Evolutionary conservation across 1,284 basidiomycete genomes (phyloP).

Genomic region (Cutaneotrichosporon sp.): DNA sequence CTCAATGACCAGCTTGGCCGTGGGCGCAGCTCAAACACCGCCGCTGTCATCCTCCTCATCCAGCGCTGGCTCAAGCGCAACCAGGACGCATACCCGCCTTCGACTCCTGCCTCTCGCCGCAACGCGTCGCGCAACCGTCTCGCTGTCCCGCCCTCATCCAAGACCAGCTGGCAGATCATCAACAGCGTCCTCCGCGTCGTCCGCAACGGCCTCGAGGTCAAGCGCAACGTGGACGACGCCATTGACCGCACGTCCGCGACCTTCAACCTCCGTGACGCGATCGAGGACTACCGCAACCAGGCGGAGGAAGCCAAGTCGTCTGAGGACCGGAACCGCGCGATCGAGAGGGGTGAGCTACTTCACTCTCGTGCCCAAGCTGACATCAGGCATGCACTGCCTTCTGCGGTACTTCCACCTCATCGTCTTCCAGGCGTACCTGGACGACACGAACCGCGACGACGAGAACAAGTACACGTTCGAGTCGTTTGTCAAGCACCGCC

Average conservation of each 20-base stretch:
- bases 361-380: not conserved
- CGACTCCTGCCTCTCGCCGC: slow-evolving; percentile 17
- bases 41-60: slow-evolving; percentile 83
- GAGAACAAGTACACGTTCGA: slow-evolving; percentile 75
- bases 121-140: slow-evolving; percentile 20
- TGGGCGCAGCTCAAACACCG: slow-evolving; percentile 88
- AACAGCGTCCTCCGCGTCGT: slow-evolving; percentile 83
- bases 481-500: slow-evolving; percentile 74
- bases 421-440: slow-evolving; percentile 91
- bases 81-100: slow-evolving; percentile 16
- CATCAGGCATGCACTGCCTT: slow-evolving; percentile 73
- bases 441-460: slow-evolving; percentile 81
- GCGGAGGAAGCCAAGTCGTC: slow-evolving; percentile 79
- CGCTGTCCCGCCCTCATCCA: slow-evolving; percentile 23
- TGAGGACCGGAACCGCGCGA: slow-evolving; percentile 64
- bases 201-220: slow-evolving; percentile 82
- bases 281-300: slow-evolving; percentile 67
- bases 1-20: slow-evolving; percentile 96
- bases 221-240: slow-evolving; percentile 83
- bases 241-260: slow-evolving; percentile 84
- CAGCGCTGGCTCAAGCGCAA: slow-evolving; percentile 73
- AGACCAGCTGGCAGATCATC: slow-evolving; percentile 64
- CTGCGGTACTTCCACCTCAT: slow-evolving; percentile 88
- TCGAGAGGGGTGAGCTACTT: slow-evolving; percentile 68
- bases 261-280: slow-evolving; percentile 80